Conservation (phyloP, 2,329 filamentous ascomycete genomes). For the Ophiostoma angusticollis region DNA sequence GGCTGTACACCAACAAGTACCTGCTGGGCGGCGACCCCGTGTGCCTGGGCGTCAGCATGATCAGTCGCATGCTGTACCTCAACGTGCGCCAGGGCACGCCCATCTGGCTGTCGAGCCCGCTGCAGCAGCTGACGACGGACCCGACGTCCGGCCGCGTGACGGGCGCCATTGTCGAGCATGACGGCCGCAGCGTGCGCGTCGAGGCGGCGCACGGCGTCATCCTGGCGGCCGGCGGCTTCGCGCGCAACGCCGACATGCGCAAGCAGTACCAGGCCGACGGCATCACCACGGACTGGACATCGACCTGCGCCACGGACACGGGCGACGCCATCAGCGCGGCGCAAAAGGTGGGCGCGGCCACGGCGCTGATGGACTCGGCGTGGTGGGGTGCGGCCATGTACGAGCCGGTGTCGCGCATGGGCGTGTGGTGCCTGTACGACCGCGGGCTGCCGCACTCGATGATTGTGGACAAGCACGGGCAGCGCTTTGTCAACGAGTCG, state of each 20-base stretch:
- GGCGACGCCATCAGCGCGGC: conserved; percentile 20
- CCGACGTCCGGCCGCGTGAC: conserved; percentile 13
- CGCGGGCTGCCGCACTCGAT: conserved; percentile 22
- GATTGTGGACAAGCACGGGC: conserved; percentile 22
- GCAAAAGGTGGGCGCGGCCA: conserved; percentile 19
- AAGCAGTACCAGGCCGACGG: conserved; percentile 14
- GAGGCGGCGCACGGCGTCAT: conserved; percentile 20
- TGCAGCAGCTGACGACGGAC: conserved; percentile 11
- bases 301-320: conserved; percentile 16
- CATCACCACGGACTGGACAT: conserved; percentile 18
- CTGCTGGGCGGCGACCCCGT: conserved; percentile 12
- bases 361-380: conserved; percentile 21
- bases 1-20: conserved; percentile 6
- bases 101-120: conserved; percentile 11
- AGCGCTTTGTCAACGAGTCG: conserved; percentile 24
- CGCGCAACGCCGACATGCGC: conserved; percentile 21
- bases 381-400: conserved; percentile 24
- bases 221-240: conserved; percentile 24
- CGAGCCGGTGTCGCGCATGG: conserved; percentile 15
- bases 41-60: conserved; percentile 17
- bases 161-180: conserved; percentile 17
- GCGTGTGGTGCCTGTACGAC: conserved; percentile 18
- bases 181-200: conserved; percentile 16
- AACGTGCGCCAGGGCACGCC: conserved; percentile 7
- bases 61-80: conserved; percentile 16